Base-by-base conservation (phyloP, 169 alveolate genomes). In the Perkinsus olseni region DNA sequence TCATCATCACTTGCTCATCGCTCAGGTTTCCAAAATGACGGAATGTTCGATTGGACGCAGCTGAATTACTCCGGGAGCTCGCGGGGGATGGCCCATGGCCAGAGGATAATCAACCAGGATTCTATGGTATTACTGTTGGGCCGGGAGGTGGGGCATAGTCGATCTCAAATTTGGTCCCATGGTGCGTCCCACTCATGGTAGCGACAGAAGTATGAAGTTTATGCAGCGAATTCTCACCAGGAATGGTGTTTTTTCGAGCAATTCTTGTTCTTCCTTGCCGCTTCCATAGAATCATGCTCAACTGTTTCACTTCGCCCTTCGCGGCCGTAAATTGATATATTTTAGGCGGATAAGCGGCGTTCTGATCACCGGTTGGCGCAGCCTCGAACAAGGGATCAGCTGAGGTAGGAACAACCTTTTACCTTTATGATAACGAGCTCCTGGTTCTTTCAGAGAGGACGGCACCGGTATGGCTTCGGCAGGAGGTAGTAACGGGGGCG, bases 1-100 rank as follows among this genome's bases (percentile, higher is more conserved):
- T 28, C 31, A 6, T 28, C 31, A 13, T 62, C 62, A 6, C 62
- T 13, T 62, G 4, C 82, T 62, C 17, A 28, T 24, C 82, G 99
- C 74, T 98, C 97, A 95, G 99, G 99, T 39, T 96, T 96, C 93
- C 98, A 97, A 95, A 98, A 98, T 94, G 99, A 98, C 95, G 98
- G 97, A 94, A 97, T 98, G 92, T 98, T 98, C 95, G 99, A 98
- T 95, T 98, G 99, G 99, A 97, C 99, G 37, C 95, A 97, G 48
- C 94, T 97, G 34, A 92, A 39, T 39, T 92, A 74, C 48, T 62
- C 82, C 17, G 82, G 82, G 34, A 62, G 31, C 82, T 62, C 82
- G 1, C 82, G 82, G 17, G 34, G 82, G 37, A 62, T 62, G 82
- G 37, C 82, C 34, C 82, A 62, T 24, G 82, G 82, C 10, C 82